Base-by-base conservation (phyloP, 2,329 filamentous ascomycete species). In the Aspergillus carbonarius region DNA sequence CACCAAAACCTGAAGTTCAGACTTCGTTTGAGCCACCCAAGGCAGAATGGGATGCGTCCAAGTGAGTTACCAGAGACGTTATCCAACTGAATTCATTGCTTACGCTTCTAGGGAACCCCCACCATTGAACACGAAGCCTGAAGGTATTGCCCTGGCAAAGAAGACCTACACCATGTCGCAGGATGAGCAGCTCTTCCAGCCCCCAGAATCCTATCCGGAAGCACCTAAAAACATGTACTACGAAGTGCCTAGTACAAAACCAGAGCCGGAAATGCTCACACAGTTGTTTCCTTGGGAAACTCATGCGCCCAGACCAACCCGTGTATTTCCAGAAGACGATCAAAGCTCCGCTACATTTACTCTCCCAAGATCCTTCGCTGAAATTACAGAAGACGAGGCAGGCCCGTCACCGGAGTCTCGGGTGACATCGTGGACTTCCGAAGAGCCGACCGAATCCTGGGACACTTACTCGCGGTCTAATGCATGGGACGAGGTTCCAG, bases 231-330 rank as follows among this genome's bases (percentile, higher is more conserved):
- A 93, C 70, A 93, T 96, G 91, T 95, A 89, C 83, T 96, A 95
- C 72, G 81, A 93, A 67, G 84, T 96, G 35, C 92, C 92, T 5
- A 71, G 66, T 39, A 74, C 70, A 34, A 74, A 85, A 57, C 85
- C 85, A 20, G 82, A 85, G 49, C 79, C 82, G 44, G 80, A 87
- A 63, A 83, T 79, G 60, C 84, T 87, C 13, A 82, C 83, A 49
- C 83, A 87, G 3, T 88, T 98, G 50, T 99, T 99, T 74, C 95
- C 95, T 0, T 99, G 95, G 95, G 95, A 99, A 74, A 77, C 76
- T 42, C 79, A 87, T 58, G 85, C 84, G 61, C 82, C 88, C 12
- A 85, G 81, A 67, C 77, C 86, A 9, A 85, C 84, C 7, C 76
- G 79, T 23, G 73, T 81, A 18, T 81, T 81, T 61, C 59, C 72